Percentiles rank a stretch among this genome's conserved stretches.
Evolutionary conservation across 768 basidiomycete species (phyloP).

Genomic region (Hemileccinum impolitum): DNA sequence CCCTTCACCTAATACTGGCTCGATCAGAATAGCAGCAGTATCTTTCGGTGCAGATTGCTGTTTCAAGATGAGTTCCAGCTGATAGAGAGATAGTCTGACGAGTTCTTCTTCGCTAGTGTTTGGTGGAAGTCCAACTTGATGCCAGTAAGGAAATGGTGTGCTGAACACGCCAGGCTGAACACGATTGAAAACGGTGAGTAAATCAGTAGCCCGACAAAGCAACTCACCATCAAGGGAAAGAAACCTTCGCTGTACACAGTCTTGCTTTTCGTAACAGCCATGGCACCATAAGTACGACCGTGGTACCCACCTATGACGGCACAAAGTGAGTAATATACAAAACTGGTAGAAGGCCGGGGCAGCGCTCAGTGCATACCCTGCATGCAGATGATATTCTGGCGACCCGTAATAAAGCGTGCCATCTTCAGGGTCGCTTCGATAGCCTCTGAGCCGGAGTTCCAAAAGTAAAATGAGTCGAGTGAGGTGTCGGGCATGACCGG

Average conservation of each 20-base stretch:
- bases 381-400: constrained; percentile 88
- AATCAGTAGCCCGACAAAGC: not conserved
- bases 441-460: constrained; percentile 95
- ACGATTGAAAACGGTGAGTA: not conserved
- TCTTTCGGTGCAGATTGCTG: constrained; percentile 84
- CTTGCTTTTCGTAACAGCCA: constrained; percentile 93
- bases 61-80: constrained; percentile 71
- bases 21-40: constrained; percentile 90
- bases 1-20: constrained; percentile 93
- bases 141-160: constrained; percentile 91
- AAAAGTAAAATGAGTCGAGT: constrained; percentile 94
- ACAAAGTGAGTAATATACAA: not conserved
- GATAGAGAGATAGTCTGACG: constrained; percentile 64
- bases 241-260: constrained; percentile 81
- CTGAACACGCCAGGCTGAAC: constrained; percentile 77
- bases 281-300: constrained; percentile 89
- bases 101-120: constrained; percentile 56
- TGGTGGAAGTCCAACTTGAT: constrained; percentile 63
- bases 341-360: not conserved
- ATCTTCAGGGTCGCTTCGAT: constrained; percentile 89
- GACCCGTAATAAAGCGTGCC: constrained; percentile 70
- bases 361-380: constrained; percentile 52
- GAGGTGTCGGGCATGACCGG: constrained; percentile 90
- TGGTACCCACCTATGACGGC: constrained; percentile 68
- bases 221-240: constrained; percentile 76